Evolutionary conservation across 75 land plant genomes (phyloP).

Genomic region (Pinus albicaulis): DNA sequence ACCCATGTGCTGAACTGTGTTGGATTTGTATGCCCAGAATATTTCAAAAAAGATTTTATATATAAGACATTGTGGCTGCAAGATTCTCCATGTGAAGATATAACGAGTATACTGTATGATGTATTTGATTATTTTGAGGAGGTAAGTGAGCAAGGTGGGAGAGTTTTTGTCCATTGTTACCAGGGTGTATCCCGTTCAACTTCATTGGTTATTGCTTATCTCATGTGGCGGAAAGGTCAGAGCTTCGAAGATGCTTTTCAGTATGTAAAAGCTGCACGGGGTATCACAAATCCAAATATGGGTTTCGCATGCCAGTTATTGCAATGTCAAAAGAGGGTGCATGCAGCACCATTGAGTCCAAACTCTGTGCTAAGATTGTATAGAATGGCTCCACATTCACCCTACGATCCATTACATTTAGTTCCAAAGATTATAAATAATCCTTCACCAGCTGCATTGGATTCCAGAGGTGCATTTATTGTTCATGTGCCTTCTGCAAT

Average conservation of each 20-base stretch:
- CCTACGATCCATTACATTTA: constrained; percentile 84
- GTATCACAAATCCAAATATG: constrained; percentile 86
- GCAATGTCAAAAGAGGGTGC: constrained; percentile 87
- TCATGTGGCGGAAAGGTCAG: constrained; percentile 92
- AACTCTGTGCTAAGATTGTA: constrained; percentile 74
- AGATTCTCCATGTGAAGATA: constrained; percentile 87
- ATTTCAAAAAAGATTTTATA: constrained; percentile 72
- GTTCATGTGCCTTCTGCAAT: constrained; percentile 68
- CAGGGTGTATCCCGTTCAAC: constrained; percentile 96
- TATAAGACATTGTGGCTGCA: constrained; percentile 95
- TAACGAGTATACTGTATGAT: constrained; percentile 86
- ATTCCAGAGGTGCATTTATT: constrained; percentile 85
- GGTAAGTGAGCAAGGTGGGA: constrained; percentile 75
- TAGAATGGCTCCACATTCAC: constrained; percentile 87
- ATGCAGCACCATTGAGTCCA: constrained; percentile 79
- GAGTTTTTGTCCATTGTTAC: constrained; percentile 87
- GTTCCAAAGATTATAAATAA: constrained; percentile 74
- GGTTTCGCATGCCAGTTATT: constrained; percentile 93
- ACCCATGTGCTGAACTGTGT: constrained; percentile 96
- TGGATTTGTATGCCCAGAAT: constrained; percentile 92
- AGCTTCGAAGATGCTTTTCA: constrained; percentile 96
- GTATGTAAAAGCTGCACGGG: constrained; percentile 82
- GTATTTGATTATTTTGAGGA: constrained; percentile 98
- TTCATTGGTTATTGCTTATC: constrained; percentile 89
- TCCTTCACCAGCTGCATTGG: constrained; percentile 45